Percentiles rank a stretch among this genome's conserved stretches.
phyloP scores from a whole-genome alignment of 2,329 filamentous ascomycete genomes.

The Lecanicillium sp. region DNA sequence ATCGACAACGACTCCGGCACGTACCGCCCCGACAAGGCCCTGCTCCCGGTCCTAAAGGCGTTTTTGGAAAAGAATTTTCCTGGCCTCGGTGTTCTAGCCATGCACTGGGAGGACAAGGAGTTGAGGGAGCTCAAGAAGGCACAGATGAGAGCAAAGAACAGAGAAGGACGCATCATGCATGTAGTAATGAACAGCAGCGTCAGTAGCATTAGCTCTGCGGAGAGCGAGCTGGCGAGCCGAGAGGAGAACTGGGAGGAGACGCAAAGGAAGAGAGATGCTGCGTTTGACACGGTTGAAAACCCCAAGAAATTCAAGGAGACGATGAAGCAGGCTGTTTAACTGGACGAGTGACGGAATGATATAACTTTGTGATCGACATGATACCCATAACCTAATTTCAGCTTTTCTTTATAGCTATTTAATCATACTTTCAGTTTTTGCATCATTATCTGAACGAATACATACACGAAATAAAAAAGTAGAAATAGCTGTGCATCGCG shows the following conservation, averaged over 20 bases:
- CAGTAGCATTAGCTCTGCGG: slow-evolving; percentile 42
- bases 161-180: slow-evolving; percentile 39
- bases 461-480: no score
- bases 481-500: no score
- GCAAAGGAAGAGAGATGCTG: slow-evolving; percentile 43
- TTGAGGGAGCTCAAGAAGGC: slow-evolving; percentile 67
- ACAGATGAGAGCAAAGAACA: slow-evolving; percentile 68
- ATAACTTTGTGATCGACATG: no score
- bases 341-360: no score
- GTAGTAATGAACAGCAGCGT: slow-evolving; percentile 51
- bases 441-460: no score
- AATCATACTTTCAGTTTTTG: no score
- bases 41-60: slow-evolving; percentile 61
- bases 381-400: no score
- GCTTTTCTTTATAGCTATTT: no score
- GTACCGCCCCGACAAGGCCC: slow-evolving; percentile 74
- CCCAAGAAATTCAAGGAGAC: slow-evolving; percentile 35
- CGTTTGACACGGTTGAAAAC: slow-evolving; percentile 42
- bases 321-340: slow-evolving; percentile 6
- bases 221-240: slow-evolving; percentile 41
- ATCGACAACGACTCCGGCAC: slow-evolving; percentile 96
- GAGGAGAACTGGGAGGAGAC: slow-evolving; percentile 30
- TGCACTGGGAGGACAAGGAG: slow-evolving; percentile 72
- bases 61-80: slow-evolving; percentile 70
- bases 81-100: slow-evolving; percentile 62